phyloP scores from a whole-genome alignment of 2,329 filamentous ascomycete species.

The Zasmidium angulare region DNA sequence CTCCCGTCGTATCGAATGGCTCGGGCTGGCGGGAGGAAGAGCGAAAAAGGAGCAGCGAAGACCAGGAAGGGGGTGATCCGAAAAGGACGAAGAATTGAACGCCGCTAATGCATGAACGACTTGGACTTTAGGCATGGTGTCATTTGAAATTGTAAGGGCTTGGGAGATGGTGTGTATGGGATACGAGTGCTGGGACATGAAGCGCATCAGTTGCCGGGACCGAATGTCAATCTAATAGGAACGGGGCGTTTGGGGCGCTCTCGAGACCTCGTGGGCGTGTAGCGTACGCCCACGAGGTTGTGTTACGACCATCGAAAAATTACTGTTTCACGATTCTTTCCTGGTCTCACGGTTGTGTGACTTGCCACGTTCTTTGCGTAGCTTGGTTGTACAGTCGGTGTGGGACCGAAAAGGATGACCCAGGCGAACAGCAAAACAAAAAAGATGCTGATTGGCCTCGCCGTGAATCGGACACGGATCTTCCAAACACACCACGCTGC shows the following conservation, averaged over 20 bases:
- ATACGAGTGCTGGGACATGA: neutral
- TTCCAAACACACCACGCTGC: neutral
- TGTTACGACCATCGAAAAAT: neutral
- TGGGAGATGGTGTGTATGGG: neutral
- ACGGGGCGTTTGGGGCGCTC: neutral
- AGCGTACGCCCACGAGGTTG: neutral
- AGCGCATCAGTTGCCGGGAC: neutral
- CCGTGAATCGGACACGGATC: neutral
- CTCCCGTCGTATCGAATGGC: constrained; percentile 58
- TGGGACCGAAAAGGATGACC: neutral
- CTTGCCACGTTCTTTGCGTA: neutral
- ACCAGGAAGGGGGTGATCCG: constrained; percentile 23
- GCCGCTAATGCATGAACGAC: neutral
- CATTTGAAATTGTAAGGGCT: neutral
- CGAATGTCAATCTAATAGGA: neutral
- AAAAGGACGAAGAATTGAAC: constrained; percentile 25
- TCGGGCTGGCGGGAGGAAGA: constrained; percentile 43
- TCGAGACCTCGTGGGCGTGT: no score
- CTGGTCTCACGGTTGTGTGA: neutral
- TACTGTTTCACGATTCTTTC: neutral
- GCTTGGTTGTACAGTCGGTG: neutral
- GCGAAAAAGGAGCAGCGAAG: constrained; percentile 28
- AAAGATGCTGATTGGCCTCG: neutral
- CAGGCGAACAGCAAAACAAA: neutral
- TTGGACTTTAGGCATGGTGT: no score